phyloP scores from a whole-genome alignment of 2,329 filamentous ascomycete species.

The Aphanocladium album region DNA sequence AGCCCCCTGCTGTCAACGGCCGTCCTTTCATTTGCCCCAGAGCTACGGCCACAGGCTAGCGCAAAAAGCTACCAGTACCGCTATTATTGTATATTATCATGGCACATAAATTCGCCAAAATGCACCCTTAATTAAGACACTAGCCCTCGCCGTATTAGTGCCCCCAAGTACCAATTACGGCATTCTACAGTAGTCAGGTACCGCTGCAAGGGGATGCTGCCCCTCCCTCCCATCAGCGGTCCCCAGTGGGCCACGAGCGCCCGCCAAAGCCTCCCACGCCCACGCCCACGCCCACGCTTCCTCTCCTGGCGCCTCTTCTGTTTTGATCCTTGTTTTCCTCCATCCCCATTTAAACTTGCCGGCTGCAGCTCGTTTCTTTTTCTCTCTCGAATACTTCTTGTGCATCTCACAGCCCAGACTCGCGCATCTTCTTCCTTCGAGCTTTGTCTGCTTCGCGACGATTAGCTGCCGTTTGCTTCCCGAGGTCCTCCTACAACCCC shows the following conservation, averaged over 20 bases:
- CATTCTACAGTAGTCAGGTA: neutral
- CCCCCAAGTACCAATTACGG: neutral
- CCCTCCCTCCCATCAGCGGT: neutral
- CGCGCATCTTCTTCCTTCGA: neutral
- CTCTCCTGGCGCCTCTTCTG: constrained; percentile 8
- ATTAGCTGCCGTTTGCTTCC: neutral
- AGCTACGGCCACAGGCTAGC: neutral
- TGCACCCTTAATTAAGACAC: neutral
- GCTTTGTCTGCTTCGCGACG: neutral
- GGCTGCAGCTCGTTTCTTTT: neutral
- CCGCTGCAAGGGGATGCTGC: neutral
- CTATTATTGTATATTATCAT: neutral
- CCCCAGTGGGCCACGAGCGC: constrained; percentile 1
- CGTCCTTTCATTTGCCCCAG: constrained; percentile 4
- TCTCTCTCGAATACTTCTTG: neutral
- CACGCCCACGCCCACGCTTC: neutral
- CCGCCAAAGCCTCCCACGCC: constrained; percentile 2
- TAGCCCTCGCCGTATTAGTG: too few relatives aligned
- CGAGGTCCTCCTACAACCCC: constrained; percentile 6
- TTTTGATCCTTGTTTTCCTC: constrained; percentile 13
- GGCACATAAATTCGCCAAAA: neutral
- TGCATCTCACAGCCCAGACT: neutral
- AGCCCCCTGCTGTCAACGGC: neutral
- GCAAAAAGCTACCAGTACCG: too few relatives aligned
- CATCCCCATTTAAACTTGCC: neutral